Percentiles rank a stretch among this genome's conserved stretches.
These are phyloP conservation scores for Coccomyxa sp. DNA, from an alignment of 139 green algal species.

Conservation along the genomic window DNA sequence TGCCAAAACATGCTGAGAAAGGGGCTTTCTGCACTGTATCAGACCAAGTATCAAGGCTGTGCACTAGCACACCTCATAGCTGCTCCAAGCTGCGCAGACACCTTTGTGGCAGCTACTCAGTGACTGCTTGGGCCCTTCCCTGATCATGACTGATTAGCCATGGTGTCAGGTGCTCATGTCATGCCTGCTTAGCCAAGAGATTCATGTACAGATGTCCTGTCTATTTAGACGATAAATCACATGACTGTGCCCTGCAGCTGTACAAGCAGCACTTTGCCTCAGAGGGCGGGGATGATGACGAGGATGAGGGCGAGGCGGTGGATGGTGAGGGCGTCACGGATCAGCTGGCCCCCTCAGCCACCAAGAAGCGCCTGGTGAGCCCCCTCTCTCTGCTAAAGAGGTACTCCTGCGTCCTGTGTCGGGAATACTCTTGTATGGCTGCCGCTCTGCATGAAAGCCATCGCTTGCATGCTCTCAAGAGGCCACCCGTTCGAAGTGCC, in stretches of 20 bases:
- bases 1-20: no score
- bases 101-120: background rate
- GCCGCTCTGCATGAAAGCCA: background rate
- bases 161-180: background rate
- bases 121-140: background rate
- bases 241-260: constrained; percentile 19
- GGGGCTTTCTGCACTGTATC: no score
- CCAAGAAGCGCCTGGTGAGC: background rate
- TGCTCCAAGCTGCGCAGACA: no score
- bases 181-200: no score
- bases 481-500: no score
- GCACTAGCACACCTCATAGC: no score
- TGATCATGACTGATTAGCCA: background rate
- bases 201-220: no score
- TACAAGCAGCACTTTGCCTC: constrained; percentile 46
- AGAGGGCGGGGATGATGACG: constrained; percentile 19
- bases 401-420: background rate
- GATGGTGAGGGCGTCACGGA: background rate
- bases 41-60: background rate
- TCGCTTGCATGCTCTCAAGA: background rate
- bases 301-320: constrained; percentile 15
- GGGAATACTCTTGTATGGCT: background rate
- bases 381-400: background rate
- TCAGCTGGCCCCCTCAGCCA: background rate
- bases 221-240: background rate